Evolutionary conservation across 345 rosid species (phyloP).

Genomic region (Conringia planisiliqua): DNA sequence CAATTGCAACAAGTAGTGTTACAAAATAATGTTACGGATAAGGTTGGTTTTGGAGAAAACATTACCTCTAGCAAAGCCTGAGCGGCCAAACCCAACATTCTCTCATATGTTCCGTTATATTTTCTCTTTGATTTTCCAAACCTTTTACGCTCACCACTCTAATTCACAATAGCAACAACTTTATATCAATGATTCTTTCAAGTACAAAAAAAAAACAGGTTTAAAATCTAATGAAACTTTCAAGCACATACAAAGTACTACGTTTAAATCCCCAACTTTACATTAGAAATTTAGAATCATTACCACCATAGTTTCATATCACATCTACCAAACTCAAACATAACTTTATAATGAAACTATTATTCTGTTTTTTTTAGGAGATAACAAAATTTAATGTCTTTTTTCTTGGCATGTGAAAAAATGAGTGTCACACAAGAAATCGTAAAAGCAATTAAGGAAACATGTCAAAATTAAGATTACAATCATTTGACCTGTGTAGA

Average conservation of each 20-base stretch:
- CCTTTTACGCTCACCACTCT: constrained; percentile 41
- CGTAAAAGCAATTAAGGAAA: neutral
- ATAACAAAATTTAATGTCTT: neutral
- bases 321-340: neutral
- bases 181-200: neutral
- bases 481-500: constrained; percentile 39
- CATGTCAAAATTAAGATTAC: neutral
- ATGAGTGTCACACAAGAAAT: neutral
- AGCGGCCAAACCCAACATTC: constrained; percentile 85
- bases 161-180: neutral
- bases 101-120: constrained; percentile 53
- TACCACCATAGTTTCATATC: neutral
- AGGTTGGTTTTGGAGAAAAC: neutral
- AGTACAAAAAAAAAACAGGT: neutral
- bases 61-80: constrained; percentile 85
- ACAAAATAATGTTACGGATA: neutral
- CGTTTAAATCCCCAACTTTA: neutral
- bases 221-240: neutral
- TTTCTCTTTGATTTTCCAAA: constrained; percentile 39
- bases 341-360: neutral
- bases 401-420: neutral
- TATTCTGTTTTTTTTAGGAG: neutral
- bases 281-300: neutral
- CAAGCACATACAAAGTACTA: neutral
- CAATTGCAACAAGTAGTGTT: neutral